Percentiles rank a stretch among this genome's conserved stretches.
These are phyloP conservation scores for Ceratocystis lukuohia DNA, from an alignment of 2,329 filamentous ascomycete genomes.

Conservation along the genomic window DNA sequence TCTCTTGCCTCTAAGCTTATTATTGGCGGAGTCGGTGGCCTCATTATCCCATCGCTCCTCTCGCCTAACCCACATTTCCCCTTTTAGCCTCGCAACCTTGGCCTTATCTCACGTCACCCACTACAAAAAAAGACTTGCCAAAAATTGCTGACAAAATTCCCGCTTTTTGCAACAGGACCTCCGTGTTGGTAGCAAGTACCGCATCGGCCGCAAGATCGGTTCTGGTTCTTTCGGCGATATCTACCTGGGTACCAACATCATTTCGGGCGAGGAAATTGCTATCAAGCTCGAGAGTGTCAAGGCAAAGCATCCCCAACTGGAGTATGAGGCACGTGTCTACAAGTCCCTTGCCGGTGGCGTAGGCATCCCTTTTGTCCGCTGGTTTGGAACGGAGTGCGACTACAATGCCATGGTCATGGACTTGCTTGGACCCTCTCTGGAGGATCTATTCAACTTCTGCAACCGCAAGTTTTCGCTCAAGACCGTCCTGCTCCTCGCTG, in stretches of 20 bases:
- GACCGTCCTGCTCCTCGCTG: conserved; percentile 89
- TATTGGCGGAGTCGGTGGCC: neutral
- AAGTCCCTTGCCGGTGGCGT: conserved; percentile 86
- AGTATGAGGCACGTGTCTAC: conserved; percentile 95
- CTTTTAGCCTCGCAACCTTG: neutral
- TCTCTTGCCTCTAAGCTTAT: neutral
- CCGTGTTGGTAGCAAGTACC: conserved; percentile 98
- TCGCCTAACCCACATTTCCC: neutral
- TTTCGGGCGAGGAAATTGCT: conserved; percentile 97
- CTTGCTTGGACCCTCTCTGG: conserved; percentile 83
- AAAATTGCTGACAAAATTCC: conserved; percentile 8
- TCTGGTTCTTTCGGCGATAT: conserved; percentile 97
- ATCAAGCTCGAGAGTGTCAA: conserved; percentile 99
- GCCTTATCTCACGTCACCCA: neutral
- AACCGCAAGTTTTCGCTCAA: conserved; percentile 99
- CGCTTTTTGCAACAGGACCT: conserved; percentile 54
- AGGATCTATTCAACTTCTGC: conserved; percentile 99
- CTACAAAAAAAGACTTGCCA: neutral
- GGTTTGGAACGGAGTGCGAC: conserved; percentile 98
- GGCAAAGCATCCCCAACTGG: conserved; percentile 96
- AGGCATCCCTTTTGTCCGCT: conserved; percentile 95
- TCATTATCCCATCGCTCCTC: neutral
- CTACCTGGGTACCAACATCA: conserved; percentile 98
- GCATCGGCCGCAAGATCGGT: conserved; percentile 97
- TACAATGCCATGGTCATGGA: conserved; percentile 99